phyloP scores from a whole-genome alignment of 2,329 filamentous ascomycete genomes.

The Trichoderma hamatum region DNA sequence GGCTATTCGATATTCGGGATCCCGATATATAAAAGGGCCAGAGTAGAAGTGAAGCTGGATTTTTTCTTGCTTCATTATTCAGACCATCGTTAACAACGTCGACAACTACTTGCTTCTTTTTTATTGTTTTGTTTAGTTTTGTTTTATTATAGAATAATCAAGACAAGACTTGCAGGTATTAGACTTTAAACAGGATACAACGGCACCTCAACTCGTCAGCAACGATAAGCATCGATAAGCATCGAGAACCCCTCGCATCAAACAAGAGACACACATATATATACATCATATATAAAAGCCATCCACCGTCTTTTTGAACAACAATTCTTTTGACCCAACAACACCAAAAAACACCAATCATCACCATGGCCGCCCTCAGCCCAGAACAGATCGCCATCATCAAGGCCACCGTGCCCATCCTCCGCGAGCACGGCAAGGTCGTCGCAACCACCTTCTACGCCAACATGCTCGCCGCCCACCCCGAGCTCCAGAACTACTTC shows the following conservation, averaged over 20 bases:
- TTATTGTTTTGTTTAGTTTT: background rate
- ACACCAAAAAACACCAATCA: background rate
- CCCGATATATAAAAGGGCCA: background rate
- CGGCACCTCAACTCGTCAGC: background rate
- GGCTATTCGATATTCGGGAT: background rate
- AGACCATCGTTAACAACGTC: background rate
- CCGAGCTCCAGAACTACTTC: constrained; percentile 69
- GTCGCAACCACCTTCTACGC: constrained; percentile 74
- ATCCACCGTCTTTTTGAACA: background rate
- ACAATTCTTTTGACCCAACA: background rate
- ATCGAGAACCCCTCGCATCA: background rate
- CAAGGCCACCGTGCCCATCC: constrained; percentile 74
- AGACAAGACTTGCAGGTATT: background rate
- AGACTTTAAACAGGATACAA: background rate
- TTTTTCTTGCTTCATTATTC: background rate
- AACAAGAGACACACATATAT: background rate
- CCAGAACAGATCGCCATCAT: constrained; percentile 68
- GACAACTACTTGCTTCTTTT: background rate
- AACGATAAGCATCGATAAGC: background rate
- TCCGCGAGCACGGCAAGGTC: constrained; percentile 66
- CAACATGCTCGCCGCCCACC: constrained; percentile 66
- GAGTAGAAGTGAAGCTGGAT: background rate
- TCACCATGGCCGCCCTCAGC: constrained; percentile 55
- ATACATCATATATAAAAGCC: background rate
- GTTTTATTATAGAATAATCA: constrained; percentile 5